A percentile compares a stretch with the other conserved stretches of the same genome.
Evolutionary conservation across 805 yeast genomes (phyloP).

Genomic region (Lipomyces chichibuensis): DNA sequence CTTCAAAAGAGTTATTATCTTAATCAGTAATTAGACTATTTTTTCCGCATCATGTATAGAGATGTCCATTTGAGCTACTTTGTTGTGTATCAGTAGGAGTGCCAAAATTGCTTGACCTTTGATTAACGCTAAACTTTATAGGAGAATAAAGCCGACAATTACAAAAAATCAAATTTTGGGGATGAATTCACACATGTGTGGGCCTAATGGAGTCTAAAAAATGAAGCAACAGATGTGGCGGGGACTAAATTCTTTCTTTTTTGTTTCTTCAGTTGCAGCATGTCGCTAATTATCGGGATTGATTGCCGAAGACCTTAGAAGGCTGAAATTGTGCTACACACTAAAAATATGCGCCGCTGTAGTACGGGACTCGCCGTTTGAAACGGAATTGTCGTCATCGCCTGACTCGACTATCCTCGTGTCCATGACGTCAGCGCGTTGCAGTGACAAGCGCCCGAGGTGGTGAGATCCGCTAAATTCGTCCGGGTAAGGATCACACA

Average conservation of each 20-base stretch:
- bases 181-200: too few relatives aligned
- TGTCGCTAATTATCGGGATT: too few relatives aligned
- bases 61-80: not conserved
- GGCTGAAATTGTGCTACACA: too few relatives aligned
- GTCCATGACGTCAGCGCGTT: not conserved
- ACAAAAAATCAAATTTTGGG: not conserved
- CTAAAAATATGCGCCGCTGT: too few relatives aligned
- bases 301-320: too few relatives aligned
- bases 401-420: too few relatives aligned
- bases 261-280: too few relatives aligned
- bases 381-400: too few relatives aligned
- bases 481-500: not conserved
- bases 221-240: too few relatives aligned
- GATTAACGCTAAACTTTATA: not conserved
- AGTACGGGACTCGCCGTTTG: too few relatives aligned
- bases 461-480: not conserved
- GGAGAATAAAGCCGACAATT: not conserved
- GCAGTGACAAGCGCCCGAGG: not conserved
- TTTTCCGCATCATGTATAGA: not conserved
- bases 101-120: not conserved
- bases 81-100: not conserved
- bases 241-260: too few relatives aligned
- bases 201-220: too few relatives aligned
- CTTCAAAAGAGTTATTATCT: conserved; percentile 66
- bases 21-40: not conserved